Evolutionary conservation across 139 green algal genomes (phyloP), one percentile per base, ranked within the genome.

Genomic region (Chlamydomonas schloesseri): DNA sequence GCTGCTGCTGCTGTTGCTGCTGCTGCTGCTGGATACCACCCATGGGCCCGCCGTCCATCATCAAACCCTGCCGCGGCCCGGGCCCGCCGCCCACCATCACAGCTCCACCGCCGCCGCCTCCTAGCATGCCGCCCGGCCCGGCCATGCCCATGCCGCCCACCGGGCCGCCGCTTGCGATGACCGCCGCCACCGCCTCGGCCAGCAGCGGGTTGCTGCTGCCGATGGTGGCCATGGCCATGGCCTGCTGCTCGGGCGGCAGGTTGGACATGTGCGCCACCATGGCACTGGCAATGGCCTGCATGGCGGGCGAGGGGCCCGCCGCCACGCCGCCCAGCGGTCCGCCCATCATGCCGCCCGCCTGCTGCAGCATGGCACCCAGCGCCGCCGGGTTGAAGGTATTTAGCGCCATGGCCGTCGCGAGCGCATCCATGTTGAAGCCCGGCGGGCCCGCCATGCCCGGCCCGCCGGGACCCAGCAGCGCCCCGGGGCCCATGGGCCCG

Each of bases 231-330:
- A 86, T 86, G 28, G 80, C 80, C 24, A 84, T 33, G 5, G 65
- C 31, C 67, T 85, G 79, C 79, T 85, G 79, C 21, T 85, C 79
- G 20, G 64, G 64, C 28, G 68, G 78, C 42, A 84, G 42, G 17
- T 28, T 65, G 20, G 64, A 46, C 78, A 84, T 74, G 17, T 74
- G 62, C 34, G 78, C 46, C 21, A 84, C 78, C 64, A 84, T 74
- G n/a, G 78, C 64, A 8, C n/a, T 20, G 6, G 78, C 78, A 0
- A 84, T 31, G 11, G 62, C 42, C 64, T 84, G 78, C 62, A 84
- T 46, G 42, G 42, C 42, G 6, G 42, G 42, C 65, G 31, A 24
- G 15, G 9, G 37, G 29, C 57, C 57, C 60, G 71, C 60, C 60
- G 60, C 60, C 36, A 73, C 26, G 23, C 60, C 60, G 10, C 71